phyloP scores from a whole-genome alignment of 768 basidiomycete genomes.

The Pleurotus salmoneostramineus region DNA sequence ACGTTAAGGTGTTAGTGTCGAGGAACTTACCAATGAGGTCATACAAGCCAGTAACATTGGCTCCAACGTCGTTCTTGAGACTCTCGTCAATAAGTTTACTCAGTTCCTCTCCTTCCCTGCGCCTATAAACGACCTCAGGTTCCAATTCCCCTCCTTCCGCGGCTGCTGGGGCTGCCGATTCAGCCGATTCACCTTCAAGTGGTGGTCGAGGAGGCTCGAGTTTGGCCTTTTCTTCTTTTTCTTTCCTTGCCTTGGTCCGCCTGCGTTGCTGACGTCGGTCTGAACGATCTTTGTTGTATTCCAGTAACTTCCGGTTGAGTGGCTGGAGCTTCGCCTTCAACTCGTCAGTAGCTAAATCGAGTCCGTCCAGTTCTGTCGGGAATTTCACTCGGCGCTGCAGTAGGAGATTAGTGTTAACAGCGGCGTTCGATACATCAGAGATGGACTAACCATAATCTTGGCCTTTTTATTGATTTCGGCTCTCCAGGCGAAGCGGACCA shows the following conservation, averaged over 20 bases:
- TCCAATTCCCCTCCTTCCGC: slow-evolving; percentile 46
- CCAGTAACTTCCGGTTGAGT: slow-evolving; percentile 67
- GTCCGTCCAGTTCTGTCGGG: slow-evolving; percentile 80
- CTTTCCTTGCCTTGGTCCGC: slow-evolving; percentile 49
- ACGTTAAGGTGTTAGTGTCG: background rate
- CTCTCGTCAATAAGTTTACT: slow-evolving; percentile 59
- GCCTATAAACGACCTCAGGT: slow-evolving; percentile 61
- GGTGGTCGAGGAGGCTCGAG: background rate
- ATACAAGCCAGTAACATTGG: slow-evolving; percentile 79
- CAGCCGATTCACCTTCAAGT: slow-evolving; percentile 8
- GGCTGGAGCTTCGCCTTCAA: slow-evolving; percentile 70
- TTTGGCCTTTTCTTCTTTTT: slow-evolving; percentile 1
- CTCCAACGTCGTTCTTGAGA: slow-evolving; percentile 64
- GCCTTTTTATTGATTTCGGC: slow-evolving; percentile 88
- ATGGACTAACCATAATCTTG: slow-evolving; percentile 82
- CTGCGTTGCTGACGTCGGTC: slow-evolving; percentile 83
- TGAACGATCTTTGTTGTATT: slow-evolving; percentile 76
- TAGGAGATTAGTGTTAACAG: background rate
- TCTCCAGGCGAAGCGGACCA: slow-evolving; percentile 96
- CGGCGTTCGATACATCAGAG: background rate
- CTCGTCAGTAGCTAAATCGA: slow-evolving; percentile 79
- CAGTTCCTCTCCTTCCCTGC: slow-evolving; percentile 63
- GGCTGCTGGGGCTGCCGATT: slow-evolving; percentile 16
- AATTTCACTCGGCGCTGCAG: slow-evolving; percentile 87
- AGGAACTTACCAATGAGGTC: slow-evolving; percentile 77